phyloP scores from a whole-genome alignment of 345 rosid species.

The Acer campestre region DNA sequence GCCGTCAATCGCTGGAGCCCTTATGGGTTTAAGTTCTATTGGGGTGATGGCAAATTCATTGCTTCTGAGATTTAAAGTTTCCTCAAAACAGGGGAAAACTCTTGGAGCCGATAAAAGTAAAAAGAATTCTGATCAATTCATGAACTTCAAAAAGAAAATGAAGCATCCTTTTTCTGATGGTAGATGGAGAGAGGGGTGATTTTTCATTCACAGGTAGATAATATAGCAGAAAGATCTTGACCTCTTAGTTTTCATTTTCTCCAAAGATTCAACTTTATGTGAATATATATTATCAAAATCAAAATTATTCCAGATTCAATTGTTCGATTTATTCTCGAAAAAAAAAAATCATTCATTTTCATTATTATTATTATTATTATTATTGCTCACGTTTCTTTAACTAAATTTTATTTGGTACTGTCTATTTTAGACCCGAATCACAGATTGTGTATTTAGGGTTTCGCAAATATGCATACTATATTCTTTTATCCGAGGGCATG shows the following conservation, averaged over 20 bases:
- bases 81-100: slow-evolving; percentile 39
- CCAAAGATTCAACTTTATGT: too few relatives aligned
- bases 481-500: too few relatives aligned
- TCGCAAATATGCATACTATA: too few relatives aligned
- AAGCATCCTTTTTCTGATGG: slow-evolving; percentile 25
- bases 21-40: slow-evolving; percentile 93
- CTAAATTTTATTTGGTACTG: background rate
- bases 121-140: slow-evolving; percentile 21
- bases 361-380: too few relatives aligned
- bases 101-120: slow-evolving; percentile 12
- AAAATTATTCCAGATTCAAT: background rate
- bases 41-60: slow-evolving; percentile 95
- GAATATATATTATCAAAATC: background rate
- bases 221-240: background rate
- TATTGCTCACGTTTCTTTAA: background rate
- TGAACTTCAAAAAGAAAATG: slow-evolving; percentile 30
- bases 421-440: background rate
- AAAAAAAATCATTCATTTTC: too few relatives aligned
- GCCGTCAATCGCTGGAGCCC: slow-evolving; percentile 95
- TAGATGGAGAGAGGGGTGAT: slow-evolving; percentile 1
- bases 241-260: background rate
- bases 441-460: background rate
- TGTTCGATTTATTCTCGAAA: too few relatives aligned
- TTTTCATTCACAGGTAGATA: background rate
- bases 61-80: slow-evolving; percentile 67